Conservation (phyloP, 306 rosid genomes). For the Lablab purpureus region DNA sequence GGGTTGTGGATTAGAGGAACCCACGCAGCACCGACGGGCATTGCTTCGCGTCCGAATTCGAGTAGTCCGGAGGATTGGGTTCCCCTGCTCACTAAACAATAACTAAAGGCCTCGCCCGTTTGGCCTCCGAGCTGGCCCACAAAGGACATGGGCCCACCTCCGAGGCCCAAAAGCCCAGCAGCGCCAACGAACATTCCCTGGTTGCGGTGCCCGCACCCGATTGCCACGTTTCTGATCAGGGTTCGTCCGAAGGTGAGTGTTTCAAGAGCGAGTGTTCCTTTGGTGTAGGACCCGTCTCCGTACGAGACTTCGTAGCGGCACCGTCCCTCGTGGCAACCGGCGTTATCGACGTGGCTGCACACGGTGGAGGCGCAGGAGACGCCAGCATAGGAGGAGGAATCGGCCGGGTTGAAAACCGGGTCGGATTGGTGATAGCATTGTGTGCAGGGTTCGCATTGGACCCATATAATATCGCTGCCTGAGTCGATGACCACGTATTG, state of each 20-base stretch:
- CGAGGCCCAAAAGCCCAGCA: conserved; percentile 91
- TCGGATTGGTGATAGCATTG: conserved; percentile 89
- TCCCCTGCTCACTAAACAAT: conserved; percentile 86
- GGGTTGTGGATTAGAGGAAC: conserved; percentile 72
- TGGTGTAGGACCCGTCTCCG: conserved; percentile 93
- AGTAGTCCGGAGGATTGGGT: conserved; percentile 62
- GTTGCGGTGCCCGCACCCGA: conserved; percentile 93
- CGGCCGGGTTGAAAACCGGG: conserved; percentile 89
- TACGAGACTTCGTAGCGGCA: conserved; percentile 87
- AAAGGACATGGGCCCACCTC: conserved; percentile 90
- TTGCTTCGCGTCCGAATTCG: conserved; percentile 79
- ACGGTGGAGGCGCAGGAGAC: conserved; percentile 79
- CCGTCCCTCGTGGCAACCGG: conserved; percentile 74
- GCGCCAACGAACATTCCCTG: conserved; percentile 97
- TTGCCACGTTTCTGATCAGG: conserved; percentile 72
- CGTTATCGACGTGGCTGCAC: conserved; percentile 76
- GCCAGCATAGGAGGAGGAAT: conserved; percentile 69
- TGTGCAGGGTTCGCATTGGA: conserved; percentile 89
- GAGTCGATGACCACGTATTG: conserved; percentile 92
- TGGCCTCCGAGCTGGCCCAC: conserved; percentile 93
- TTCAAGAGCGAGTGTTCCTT: conserved; percentile 90
- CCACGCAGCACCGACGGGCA: conserved; percentile 96
- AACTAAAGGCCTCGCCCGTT: conserved; percentile 82
- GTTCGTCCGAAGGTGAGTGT: conserved; percentile 79
- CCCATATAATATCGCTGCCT: conserved; percentile 96